Base-by-base conservation (phyloP, 495 filamentous ascomycete genomes). In the Penicillium bovifimosum region DNA sequence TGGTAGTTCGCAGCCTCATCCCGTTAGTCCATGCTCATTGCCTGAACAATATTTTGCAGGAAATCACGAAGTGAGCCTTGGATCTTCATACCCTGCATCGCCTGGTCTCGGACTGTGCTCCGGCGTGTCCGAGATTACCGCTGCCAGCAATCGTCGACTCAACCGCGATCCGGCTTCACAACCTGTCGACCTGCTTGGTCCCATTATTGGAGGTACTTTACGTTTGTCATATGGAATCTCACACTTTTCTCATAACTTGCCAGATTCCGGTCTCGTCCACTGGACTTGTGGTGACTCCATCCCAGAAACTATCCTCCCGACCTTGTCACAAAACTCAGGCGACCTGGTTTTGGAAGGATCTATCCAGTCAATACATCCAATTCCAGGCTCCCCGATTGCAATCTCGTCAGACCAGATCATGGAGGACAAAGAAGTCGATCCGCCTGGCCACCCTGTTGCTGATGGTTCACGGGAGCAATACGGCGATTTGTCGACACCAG, bases 401-500 rank as follows among this genome's bases (percentile, higher is more conserved):
- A 20, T 6, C 7, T 8, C 9, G 18, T 34, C 14, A 20, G 8
- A 3, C 36, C 11, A 29, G 40, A 50, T 8, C 5, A 65, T 66
- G 67, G 56, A 61, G 14, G 48, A 43, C 7, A 47, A 51, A 33
- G 54, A 50, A 9, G 51, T 40, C 11, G 66, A 56, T 24, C 48
- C 52, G 16, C 40, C 35, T 50, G 32, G 17, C 16, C 5, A 17
- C 28, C 27, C 32, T 36, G 13, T 17, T n/a, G 20, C 45, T 8
- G 56, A 62, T 13, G 55, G 18, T 13, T 6, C 56, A n/a, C 55
- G 64, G 57, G 60, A 66, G 4, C 66, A 59, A 42, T 67, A 63
- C 45, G 56, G 60, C 39, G 54, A 70, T 29, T 34, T 67, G 41
- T 54, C 62, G 42, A 64, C 62, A 5, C 58, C 63, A 9, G 67